phyloP scores from a whole-genome alignment of 2,329 filamentous ascomycete genomes.

The Cercospora nicotianae region DNA sequence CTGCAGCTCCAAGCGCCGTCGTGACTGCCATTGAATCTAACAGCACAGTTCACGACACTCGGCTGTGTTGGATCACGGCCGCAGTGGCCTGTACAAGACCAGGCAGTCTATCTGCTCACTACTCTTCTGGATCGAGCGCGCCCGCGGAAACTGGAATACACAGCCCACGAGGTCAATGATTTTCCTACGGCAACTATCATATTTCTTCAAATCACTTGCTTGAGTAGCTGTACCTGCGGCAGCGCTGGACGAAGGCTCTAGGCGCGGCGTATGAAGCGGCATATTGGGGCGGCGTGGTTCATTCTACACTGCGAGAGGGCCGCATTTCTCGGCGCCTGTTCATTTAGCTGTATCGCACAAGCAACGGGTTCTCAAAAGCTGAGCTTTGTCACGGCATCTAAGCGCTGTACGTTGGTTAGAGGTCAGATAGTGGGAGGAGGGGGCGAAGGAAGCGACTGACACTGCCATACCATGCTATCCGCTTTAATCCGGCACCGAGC shows the following conservation, averaged over 20 bases:
- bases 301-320: conserved; percentile 23
- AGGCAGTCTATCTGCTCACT: conserved; percentile 11
- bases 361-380: conserved; percentile 25
- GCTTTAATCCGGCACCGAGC: conserved; percentile 3
- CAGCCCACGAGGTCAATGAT: conserved; percentile 15
- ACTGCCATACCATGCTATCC: conserved; percentile 2
- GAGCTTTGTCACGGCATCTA: conserved; percentile 23
- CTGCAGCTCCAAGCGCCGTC: not conserved
- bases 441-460: not conserved
- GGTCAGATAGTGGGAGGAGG: conserved; percentile 12
- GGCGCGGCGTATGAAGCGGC: conserved; percentile 18
- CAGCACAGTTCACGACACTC: not conserved
- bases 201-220: conserved; percentile 28
- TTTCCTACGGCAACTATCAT: conserved; percentile 18
- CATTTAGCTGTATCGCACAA: conserved; percentile 25
- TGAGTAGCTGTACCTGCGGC: conserved; percentile 26
- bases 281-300: conserved; percentile 22
- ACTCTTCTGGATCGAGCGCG: conserved; percentile 17
- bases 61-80: conserved; percentile 17
- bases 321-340: conserved; percentile 23
- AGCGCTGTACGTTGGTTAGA: conserved; percentile 23
- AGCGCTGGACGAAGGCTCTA: conserved; percentile 19
- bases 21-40: not conserved
- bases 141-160: conserved; percentile 11
- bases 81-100: conserved; percentile 20